These are phyloP conservation scores for Eudorina sp. DNA, from an alignment of 139 green algal genomes.

Conservation along the genomic window DNA sequence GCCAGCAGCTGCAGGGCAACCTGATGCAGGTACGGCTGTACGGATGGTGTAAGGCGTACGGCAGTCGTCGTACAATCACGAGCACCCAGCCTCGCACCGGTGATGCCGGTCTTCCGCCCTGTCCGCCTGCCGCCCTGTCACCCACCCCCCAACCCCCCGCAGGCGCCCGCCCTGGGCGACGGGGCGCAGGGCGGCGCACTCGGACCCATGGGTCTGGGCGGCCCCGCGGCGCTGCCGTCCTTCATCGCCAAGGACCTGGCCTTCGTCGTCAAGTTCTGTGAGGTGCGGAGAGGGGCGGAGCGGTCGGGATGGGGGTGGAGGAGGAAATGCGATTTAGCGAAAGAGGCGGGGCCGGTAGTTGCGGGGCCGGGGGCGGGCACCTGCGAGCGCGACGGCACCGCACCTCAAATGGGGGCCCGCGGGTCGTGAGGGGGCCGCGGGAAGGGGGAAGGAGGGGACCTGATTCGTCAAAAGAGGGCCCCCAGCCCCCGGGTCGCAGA, in stretches of 20 bases:
- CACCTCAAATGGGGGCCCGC: no score
- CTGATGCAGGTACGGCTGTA: no score
- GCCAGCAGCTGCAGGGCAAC: conserved; percentile 3
- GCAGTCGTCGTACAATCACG: no score
- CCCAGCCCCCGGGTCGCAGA: no score
- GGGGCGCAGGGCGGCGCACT: background rate
- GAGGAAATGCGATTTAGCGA: background rate
- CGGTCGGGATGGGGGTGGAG: background rate
- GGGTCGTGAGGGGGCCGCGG: background rate
- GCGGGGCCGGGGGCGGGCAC: no score
- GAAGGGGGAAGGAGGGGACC: no score
- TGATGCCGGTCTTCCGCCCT: no score
- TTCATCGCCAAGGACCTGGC: conserved; percentile 87
- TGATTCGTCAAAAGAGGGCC: no score
- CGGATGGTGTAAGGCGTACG: no score
- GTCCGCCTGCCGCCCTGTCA: no score
- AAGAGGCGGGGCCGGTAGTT: background rate
- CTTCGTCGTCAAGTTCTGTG: conserved; percentile 86
- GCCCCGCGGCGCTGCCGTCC: conserved; percentile 35
- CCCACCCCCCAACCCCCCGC: background rate
- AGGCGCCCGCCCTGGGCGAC: conserved; percentile 19
- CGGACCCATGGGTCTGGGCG: background rate
- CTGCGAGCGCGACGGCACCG: no score
- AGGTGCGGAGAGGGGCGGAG: conserved; percentile 45
- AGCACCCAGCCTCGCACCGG: no score